Evolutionary conservation across 169 alveolate species (phyloP).

Genomic region (Cryptosporidium sp.): DNA sequence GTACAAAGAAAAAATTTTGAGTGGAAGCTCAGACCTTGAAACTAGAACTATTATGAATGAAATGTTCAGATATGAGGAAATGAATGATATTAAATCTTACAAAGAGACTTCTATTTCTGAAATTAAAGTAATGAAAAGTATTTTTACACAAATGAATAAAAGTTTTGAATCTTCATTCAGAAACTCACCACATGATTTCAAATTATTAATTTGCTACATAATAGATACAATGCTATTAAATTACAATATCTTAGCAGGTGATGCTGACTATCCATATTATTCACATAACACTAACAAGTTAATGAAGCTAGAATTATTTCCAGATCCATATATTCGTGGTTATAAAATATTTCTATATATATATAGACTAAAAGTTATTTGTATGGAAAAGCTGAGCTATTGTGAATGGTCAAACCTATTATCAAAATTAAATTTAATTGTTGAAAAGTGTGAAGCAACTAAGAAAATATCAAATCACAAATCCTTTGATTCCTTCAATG

Average conservation of each 20-base stretch:
- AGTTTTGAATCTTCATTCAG: neutral
- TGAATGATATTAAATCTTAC: neutral
- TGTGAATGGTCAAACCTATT: slow-evolving; percentile 28
- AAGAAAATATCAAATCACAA: neutral
- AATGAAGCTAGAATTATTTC: slow-evolving; percentile 39
- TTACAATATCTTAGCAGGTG: neutral
- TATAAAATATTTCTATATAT: slow-evolving; percentile 21
- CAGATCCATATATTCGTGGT: slow-evolving; percentile 26
- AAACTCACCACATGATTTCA: slow-evolving; percentile 46
- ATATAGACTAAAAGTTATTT: slow-evolving; percentile 18
- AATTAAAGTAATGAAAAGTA: neutral
- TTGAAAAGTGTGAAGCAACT: neutral
- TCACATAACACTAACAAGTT: neutral
- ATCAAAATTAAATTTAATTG: slow-evolving; percentile 10
- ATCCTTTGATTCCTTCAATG: neutral
- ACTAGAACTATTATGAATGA: neutral
- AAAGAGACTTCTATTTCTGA: neutral
- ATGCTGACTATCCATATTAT: neutral
- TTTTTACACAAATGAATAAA: neutral
- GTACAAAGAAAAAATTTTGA: neutral
- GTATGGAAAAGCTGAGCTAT: neutral
- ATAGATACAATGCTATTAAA: slow-evolving; percentile 12
- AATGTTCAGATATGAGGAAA: neutral
- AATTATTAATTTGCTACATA: slow-evolving; percentile 1
- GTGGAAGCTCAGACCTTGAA: neutral